Evolutionary conservation across 2,329 filamentous ascomycete species (phyloP), one percentile per base, ranked within the genome.

Genomic region (Plectosphaerella cucumerina): DNA sequence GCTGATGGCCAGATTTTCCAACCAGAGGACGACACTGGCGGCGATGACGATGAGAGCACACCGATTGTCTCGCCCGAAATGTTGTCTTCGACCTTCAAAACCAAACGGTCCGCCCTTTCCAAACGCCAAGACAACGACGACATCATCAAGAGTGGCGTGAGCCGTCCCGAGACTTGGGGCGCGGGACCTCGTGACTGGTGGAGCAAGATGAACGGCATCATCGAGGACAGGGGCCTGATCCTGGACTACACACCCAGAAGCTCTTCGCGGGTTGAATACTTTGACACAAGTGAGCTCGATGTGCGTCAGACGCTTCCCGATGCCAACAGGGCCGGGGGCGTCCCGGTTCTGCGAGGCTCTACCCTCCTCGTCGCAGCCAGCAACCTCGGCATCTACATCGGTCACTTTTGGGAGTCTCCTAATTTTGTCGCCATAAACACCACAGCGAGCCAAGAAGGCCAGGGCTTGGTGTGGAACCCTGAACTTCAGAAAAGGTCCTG

Each of bases 331-430:
- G 46, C 46, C 34, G 46, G 46, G 17, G 46, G 46, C 21, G 21
- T 34, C 4, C 34, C 34, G 12, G 20, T 18, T 2, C 33, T 48
- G 15, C n/a, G 18, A 14, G 34, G 46, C 34, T 48, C 33, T 20
- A 48, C 33, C 4, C 37, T 48, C 34, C 20, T 48, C 21, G 46
- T 48, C 21, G 34, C 21, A 8, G 46, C 46, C 20, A 48, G 46
- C 34, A 26, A 48, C 14, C 46, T 48, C 18, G 46, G 46, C 20
- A 20, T 48, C 20, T 21, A 26, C 8, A 20, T 31, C 5, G 18
- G 26, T 9, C 46, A 48, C 34, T 39, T 48, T 20, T 48, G 46
- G 46, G 46, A 48, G 15, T n/a, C 18, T 3, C 46, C 46, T 12
- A 48, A 18, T 34, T 48, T 48, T 18, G 35, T 48, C 33, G 34